Evolutionary conservation across 179 eudicot genomes (phyloP).

Genomic region (Drosera spatulata): DNA sequence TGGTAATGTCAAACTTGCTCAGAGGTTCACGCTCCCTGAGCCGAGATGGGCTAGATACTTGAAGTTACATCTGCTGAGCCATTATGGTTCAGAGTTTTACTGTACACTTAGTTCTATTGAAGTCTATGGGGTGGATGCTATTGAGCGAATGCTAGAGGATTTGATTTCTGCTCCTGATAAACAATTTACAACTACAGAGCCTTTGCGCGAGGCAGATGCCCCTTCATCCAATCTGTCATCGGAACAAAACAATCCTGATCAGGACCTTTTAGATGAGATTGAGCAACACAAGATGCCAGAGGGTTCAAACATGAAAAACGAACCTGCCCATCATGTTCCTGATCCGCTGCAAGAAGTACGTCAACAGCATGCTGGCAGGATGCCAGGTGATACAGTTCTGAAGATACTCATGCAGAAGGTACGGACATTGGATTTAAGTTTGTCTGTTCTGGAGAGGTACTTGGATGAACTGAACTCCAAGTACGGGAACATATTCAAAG

Average conservation of each 20-base stretch:
- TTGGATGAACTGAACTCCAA: constrained; percentile 35
- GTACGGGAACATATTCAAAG: constrained; percentile 32
- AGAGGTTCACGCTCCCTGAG: constrained; percentile 27
- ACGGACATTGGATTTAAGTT: constrained; percentile 27
- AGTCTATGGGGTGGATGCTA: constrained; percentile 48
- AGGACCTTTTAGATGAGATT: constrained; percentile 5
- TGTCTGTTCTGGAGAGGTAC: constrained; percentile 37
- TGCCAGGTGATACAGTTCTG: constrained; percentile 45
- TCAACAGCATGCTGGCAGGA: constrained; percentile 34
- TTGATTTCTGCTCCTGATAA: constrained; percentile 27
- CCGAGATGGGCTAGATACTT: constrained; percentile 45
- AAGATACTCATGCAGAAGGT: constrained; percentile 49
- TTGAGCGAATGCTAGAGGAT: constrained; percentile 45
- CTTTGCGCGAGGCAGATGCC: constrained; percentile 14
- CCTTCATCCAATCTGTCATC: constrained; percentile 5
- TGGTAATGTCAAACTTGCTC: constrained; percentile 44
- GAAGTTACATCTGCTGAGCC: constrained; percentile 35
- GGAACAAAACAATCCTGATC: constrained; percentile 12
- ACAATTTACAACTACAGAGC: constrained; percentile 6
- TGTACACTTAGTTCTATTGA: constrained; percentile 40
- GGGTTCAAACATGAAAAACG: constrained; percentile 10
- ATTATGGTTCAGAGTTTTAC: constrained; percentile 39
- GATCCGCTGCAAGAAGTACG: constrained; percentile 32
- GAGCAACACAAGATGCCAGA: constrained; percentile 7
- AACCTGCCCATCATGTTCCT: constrained; percentile 5